These are phyloP conservation scores for Fraxinus pennsylvanica DNA, from an alignment of 257 asterid species.

Conservation along the genomic window DNA sequence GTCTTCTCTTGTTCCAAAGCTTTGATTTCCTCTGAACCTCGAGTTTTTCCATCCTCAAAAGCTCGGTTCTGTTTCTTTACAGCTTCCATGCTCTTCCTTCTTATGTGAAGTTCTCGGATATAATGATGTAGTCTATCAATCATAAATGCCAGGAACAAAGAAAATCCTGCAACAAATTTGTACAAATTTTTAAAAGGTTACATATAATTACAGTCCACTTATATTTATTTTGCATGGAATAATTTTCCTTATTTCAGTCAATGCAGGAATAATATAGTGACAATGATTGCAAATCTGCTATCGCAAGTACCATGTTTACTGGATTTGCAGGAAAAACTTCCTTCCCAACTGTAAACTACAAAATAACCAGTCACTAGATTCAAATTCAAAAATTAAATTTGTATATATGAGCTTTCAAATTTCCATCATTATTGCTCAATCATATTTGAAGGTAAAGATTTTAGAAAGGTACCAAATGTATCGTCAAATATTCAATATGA, in stretches of 20 bases:
- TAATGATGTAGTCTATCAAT: not conserved
- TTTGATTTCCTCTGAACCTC: not conserved
- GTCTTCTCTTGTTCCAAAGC: not conserved
- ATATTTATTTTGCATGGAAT: too few species aligned
- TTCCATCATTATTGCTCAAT: not conserved
- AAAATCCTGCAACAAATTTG: not conserved
- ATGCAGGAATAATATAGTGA: not conserved
- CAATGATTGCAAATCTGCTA: too few species aligned
- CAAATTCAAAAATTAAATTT: slow-evolving; percentile 5
- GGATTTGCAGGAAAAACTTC: not conserved
- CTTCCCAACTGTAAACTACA: not conserved
- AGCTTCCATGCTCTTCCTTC: slow-evolving; percentile 1
- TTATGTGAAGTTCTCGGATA: not conserved
- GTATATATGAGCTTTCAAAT: not conserved
- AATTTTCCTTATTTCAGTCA: not conserved
- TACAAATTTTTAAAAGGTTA: not conserved
- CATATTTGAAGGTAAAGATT: not conserved
- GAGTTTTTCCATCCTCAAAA: not conserved
- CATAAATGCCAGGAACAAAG: not conserved
- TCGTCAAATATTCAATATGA: too few species aligned
- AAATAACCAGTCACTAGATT: not conserved
- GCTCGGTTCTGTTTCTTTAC: not conserved
- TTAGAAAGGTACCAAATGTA: too few species aligned
- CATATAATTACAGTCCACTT: too few species aligned
- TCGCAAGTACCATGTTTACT: too few species aligned